Evolutionary conservation across 345 rosid species (phyloP), one percentile per base, ranked within the genome.

Genomic region (Stellera chamaejasme): DNA sequence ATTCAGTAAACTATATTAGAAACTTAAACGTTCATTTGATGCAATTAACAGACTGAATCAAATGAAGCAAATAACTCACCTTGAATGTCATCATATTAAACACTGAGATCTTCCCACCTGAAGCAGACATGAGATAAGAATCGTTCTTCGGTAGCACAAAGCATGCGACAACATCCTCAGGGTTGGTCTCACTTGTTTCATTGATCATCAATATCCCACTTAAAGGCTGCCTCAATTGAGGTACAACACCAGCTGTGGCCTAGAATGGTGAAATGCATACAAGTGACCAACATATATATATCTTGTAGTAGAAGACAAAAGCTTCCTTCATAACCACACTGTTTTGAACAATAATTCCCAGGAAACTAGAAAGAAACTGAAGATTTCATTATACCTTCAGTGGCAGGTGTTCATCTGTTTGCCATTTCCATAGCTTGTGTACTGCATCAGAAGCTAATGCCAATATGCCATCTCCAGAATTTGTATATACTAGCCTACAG

Each of bases 341-440:
- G 39, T 49, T 10, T 5, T 32, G 39, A 32, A 32, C 39, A 32
- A 0, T 32, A 32, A 2, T 5, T 32, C 36, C 26, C 52, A 13
- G 19, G 52, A 6, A 56, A 11, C 25, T 13, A 57, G 58, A 19
- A 42, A 55, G 41, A 58, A 56, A 69, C 51, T 27, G 44, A 32
- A 26, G 49, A 45, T 27, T 48, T 46, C 39, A 26, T 11, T 50
- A 41, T 52, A 87, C 90, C 90, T 80, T 80, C 58, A 73, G 77
- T 10, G 76, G 85, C 68, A 76, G 77, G 54, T 75, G 70, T 52
- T 83, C 90, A 58, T 52, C 72, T 27, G 84, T 78, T 67, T 67
- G 80, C 90, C 87, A 83, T 59, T 83, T 83, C 90, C 90, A 83
- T 10, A 80, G 79, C 66, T 80, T 83, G 68, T 83, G 90, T 57